Evolutionary conservation across 257 asterid genomes (phyloP).

Genomic region (Solanum raphanifolium): DNA sequence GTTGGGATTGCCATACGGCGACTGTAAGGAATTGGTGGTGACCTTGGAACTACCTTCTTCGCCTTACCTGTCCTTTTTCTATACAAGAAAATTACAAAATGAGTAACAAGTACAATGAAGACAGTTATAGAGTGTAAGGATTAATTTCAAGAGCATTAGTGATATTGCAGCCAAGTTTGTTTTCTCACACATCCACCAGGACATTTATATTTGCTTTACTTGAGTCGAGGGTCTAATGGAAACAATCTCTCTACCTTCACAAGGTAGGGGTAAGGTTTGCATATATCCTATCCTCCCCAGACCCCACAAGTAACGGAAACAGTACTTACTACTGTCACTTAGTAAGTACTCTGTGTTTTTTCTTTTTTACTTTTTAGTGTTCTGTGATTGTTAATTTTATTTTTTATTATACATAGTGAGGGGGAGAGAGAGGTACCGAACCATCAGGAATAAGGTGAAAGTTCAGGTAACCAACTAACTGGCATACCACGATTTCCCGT

Average conservation of each 20-base stretch:
- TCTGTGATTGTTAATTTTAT: no score
- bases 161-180: neutral
- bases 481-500: neutral
- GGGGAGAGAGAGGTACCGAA: no score
- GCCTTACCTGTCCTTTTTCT: conserved; percentile 51
- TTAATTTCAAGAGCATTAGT: neutral
- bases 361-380: neutral
- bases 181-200: neutral
- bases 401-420: no score
- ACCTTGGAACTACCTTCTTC: conserved; percentile 47
- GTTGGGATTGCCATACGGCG: conserved; percentile 16
- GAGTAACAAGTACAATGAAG: conserved; percentile 5
- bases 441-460: no score
- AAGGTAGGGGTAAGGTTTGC: neutral
- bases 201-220: neutral
- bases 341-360: neutral
- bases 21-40: conserved; percentile 47
- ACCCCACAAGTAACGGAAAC: no score
- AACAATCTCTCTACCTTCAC: no score
- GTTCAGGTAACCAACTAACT: neutral
- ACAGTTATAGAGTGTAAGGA: neutral
- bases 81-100: conserved; percentile 17
- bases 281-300: neutral
- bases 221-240: neutral
- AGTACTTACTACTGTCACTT: neutral